These are phyloP conservation scores for Trichoderma semiorbis DNA, from an alignment of 2,329 filamentous ascomycete genomes.

Conservation along the genomic window DNA sequence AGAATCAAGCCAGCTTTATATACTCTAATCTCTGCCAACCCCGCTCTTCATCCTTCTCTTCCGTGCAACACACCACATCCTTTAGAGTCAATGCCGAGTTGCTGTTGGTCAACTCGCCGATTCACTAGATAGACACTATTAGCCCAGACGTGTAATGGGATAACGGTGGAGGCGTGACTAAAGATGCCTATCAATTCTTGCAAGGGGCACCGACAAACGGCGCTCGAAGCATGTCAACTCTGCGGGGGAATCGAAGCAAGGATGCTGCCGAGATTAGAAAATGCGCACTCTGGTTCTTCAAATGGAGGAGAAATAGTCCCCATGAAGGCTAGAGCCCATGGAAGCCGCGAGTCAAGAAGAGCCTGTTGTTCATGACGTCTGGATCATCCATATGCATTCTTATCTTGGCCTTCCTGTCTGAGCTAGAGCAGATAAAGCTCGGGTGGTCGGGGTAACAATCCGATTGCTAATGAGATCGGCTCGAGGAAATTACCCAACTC, in stretches of 20 bases:
- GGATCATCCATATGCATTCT: background rate
- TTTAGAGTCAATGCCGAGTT: background rate
- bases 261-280: background rate
- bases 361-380: background rate
- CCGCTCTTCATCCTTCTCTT: background rate
- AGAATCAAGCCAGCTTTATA: background rate
- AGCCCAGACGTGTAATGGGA: background rate
- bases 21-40: background rate
- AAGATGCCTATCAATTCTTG: background rate
- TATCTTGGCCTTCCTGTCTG: slow-evolving; percentile 14
- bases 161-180: background rate
- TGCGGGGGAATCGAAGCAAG: background rate
- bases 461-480: background rate
- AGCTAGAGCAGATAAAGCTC: background rate
- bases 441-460: background rate
- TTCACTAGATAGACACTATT: background rate
- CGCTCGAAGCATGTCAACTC: background rate
- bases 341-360: background rate
- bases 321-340: background rate
- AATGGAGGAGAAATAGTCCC: background rate
- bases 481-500: background rate
- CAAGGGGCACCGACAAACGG: background rate
- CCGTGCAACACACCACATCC: background rate
- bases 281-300: background rate
- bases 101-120: background rate